Evolutionary conservation across 192 early-diverging fungal genomes (phyloP).

Genomic region (Oehlia diaphana): DNA sequence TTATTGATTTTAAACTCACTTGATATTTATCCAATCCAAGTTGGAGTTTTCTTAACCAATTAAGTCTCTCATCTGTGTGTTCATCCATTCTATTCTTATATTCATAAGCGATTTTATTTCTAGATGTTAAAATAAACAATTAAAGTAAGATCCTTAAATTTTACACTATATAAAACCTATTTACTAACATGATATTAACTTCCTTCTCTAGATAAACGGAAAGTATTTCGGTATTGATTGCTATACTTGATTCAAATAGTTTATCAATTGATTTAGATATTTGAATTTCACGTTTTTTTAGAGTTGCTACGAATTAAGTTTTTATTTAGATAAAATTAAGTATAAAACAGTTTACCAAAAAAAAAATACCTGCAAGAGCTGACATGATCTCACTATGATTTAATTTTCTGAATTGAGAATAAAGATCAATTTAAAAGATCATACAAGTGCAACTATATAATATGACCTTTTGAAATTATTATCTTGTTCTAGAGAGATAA

Average conservation of each 20-base stretch:
- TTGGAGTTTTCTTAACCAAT: conserved; percentile 18
- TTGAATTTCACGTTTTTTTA: conserved; percentile 26
- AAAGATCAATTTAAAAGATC: neutral
- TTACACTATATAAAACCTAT: neutral
- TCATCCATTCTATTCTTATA: conserved; percentile 25
- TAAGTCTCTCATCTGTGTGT: conserved; percentile 4
- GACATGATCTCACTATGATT: neutral
- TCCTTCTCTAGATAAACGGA: conserved; percentile 5
- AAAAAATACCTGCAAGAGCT: neutral
- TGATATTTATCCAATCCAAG: conserved; percentile 33
- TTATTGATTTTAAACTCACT: neutral
- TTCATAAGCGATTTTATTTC: conserved; percentile 13
- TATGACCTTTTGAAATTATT: neutral
- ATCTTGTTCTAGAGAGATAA: conserved; percentile 10
- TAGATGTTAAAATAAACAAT: neutral
- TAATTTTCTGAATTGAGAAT: neutral
- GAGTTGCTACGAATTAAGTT: neutral
- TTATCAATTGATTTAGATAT: conserved; percentile 16
- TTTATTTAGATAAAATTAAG: neutral
- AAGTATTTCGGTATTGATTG: neutral
- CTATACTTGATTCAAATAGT: conserved; percentile 12
- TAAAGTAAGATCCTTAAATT: neutral
- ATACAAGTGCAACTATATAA: neutral
- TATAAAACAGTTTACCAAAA: neutral
- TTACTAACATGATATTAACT: neutral